Conservation (phyloP, 2,329 filamentous ascomycete genomes). For the Sclerotinia borealis region DNA sequence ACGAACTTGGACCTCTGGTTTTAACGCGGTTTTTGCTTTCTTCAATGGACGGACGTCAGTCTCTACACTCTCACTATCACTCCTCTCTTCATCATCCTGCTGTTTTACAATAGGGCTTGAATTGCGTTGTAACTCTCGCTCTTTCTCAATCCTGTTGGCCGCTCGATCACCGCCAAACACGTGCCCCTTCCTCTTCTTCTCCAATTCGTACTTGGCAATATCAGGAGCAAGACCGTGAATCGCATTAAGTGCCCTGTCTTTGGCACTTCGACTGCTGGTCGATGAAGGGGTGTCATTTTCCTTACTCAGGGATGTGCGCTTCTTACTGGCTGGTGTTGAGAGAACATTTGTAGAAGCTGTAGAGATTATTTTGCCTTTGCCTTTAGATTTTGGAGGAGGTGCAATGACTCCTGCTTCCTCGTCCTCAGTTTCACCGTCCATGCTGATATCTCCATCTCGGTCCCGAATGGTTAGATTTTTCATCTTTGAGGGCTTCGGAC, state of each 20-base stretch:
- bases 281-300: slow-evolving; percentile 79
- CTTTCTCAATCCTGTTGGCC: slow-evolving; percentile 51
- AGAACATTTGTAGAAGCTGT: slow-evolving; percentile 1
- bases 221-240: slow-evolving; percentile 76
- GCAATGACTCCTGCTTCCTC: slow-evolving; percentile 22
- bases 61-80: slow-evolving; percentile 37
- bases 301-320: slow-evolving; percentile 53
- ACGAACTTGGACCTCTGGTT: slow-evolving; percentile 63
- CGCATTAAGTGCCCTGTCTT: slow-evolving; percentile 71
- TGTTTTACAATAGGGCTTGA: slow-evolving; percentile 34
- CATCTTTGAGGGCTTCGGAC: slow-evolving; percentile 42
- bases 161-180: slow-evolving; percentile 60
- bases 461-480: slow-evolving; percentile 34
- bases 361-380: slow-evolving; percentile 12
- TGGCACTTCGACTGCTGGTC: slow-evolving; percentile 77
- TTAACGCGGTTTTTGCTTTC: slow-evolving; percentile 52
- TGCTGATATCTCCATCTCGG: slow-evolving; percentile 35
- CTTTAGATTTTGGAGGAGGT: slow-evolving; percentile 3
- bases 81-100: slow-evolving; percentile 36
- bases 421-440: slow-evolving; percentile 9
- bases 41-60: slow-evolving; percentile 46
- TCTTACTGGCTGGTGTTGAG: slow-evolving; percentile 49
- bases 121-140: slow-evolving; percentile 32
- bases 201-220: slow-evolving; percentile 86
- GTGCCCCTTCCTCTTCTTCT: slow-evolving; percentile 66